These are phyloP conservation scores for Eutypella sp. DNA, from an alignment of 2,329 filamentous ascomycete species.

Conservation along the genomic window DNA sequence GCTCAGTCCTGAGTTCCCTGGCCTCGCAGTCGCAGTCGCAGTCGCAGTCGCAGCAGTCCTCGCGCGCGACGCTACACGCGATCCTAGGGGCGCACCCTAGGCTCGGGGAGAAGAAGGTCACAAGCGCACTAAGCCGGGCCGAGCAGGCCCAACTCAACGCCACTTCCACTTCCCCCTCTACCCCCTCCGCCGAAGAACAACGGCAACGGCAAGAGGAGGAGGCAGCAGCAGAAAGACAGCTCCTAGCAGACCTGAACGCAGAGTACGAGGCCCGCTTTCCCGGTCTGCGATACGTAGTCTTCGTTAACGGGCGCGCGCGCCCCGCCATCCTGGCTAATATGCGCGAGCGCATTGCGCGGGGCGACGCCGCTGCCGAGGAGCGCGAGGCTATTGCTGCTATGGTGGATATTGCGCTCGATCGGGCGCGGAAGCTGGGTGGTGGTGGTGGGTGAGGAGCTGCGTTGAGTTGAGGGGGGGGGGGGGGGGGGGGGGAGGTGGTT, in stretches of 20 bases:
- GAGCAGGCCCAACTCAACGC: conserved; percentile 74
- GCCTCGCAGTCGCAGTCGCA: conserved; percentile 37
- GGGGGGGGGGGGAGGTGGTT: neutral
- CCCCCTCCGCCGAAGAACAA: neutral
- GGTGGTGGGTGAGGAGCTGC: no score
- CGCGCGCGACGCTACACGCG: conserved; percentile 56
- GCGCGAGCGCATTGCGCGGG: conserved; percentile 64
- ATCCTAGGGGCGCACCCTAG: conserved; percentile 81
- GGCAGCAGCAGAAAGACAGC: conserved; percentile 6
- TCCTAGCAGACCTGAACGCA: conserved; percentile 60
- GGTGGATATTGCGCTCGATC: conserved; percentile 83
- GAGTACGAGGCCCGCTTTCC: conserved; percentile 80
- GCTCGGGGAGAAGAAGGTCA: conserved; percentile 73
- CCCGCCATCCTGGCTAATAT: conserved; percentile 78
- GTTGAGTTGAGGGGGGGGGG: neutral
- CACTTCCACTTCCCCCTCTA: neutral
- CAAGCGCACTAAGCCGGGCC: conserved; percentile 73
- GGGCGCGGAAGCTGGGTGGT: conserved; percentile 58
- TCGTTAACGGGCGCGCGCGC: conserved; percentile 77
- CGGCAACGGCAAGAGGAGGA: conserved; percentile 8
- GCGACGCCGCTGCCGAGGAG: conserved; percentile 63
- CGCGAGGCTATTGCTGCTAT: conserved; percentile 78
- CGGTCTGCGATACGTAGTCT: conserved; percentile 82
- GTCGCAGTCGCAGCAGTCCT: conserved; percentile 25
- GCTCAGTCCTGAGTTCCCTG: conserved; percentile 57